A percentile compares a stretch with the other conserved stretches of the same genome.
Evolutionary conservation across 352 stramenopile species (phyloP).

Genomic region (Phytopythium vexans): DNA sequence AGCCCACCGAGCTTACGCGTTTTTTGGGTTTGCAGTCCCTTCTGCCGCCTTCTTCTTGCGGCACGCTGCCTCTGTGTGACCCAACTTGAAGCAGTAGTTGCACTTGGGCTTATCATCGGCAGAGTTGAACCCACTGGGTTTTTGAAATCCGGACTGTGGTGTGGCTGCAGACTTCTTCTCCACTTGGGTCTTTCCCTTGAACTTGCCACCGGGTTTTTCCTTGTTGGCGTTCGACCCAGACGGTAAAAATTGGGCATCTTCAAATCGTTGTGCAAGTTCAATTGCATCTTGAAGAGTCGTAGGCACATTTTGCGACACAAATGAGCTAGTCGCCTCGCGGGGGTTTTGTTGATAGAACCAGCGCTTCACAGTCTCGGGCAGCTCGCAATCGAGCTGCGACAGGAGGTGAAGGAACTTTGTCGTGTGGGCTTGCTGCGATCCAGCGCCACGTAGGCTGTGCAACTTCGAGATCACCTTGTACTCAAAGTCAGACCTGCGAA

Average conservation of each 20-base stretch:
- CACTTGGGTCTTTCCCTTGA: too few species aligned
- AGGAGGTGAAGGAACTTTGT: constrained; percentile 7
- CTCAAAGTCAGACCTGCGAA: constrained; percentile 7
- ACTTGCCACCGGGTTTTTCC: too few species aligned
- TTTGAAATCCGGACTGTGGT: too few species aligned
- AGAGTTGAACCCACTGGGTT: too few species aligned
- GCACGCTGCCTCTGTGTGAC: background rate
- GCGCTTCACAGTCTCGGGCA: constrained; percentile 4
- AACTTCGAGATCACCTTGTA: constrained; percentile 6
- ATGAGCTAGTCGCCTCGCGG: background rate
- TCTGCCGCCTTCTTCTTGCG: background rate
- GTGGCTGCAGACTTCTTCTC: too few species aligned
- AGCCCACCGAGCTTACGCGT: constrained; percentile 3
- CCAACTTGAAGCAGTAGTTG: too few species aligned
- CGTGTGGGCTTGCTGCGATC: constrained; percentile 3
- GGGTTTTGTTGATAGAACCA: constrained; percentile 10
- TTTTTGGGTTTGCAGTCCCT: constrained; percentile 3
- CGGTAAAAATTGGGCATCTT: too few species aligned
- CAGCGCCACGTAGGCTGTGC: constrained; percentile 1
- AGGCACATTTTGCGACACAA: constrained; percentile 1
- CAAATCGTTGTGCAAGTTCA: too few species aligned
- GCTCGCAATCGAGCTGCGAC: background rate
- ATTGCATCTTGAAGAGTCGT: too few species aligned
- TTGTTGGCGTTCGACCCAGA: too few species aligned
- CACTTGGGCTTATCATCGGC: too few species aligned